Percentiles rank a stretch among this genome's conserved stretches.
These are phyloP conservation scores for Alternaria ventricosa DNA, from an alignment of 2,329 filamentous ascomycete species.

Conservation along the genomic window DNA sequence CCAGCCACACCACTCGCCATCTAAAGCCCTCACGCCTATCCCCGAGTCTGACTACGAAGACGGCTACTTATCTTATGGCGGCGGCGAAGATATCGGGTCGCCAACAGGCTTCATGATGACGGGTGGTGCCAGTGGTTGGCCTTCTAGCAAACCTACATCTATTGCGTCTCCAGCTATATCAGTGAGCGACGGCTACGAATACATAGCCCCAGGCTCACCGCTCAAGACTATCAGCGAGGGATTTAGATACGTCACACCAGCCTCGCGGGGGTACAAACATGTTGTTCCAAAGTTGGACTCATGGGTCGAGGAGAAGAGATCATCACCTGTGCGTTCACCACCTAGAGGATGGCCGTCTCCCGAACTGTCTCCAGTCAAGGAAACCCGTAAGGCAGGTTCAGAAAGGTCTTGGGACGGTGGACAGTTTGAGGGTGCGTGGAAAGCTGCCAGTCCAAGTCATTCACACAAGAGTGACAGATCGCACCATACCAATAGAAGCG, in stretches of 20 bases:
- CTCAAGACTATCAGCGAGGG: background rate
- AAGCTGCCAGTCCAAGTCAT: background rate
- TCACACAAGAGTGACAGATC: constrained; percentile 2
- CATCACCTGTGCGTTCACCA: constrained; percentile 7
- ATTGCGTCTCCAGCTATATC: background rate
- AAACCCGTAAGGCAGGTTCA: background rate
- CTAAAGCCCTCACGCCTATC: constrained; percentile 13
- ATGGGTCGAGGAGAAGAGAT: background rate
- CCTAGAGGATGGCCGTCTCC: constrained; percentile 20
- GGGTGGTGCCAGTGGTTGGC: constrained; percentile 22
- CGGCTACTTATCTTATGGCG: background rate
- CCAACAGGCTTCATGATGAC: constrained; percentile 33
- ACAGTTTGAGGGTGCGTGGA: background rate
- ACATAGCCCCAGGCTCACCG: background rate
- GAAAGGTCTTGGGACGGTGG: background rate
- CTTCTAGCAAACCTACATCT: constrained; percentile 5
- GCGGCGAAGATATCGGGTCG: constrained; percentile 8
- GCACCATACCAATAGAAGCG: background rate
- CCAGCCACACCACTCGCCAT: background rate
- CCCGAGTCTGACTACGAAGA: constrained; percentile 20
- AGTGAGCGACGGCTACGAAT: background rate
- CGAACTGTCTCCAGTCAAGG: constrained; percentile 3
- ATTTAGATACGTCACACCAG: background rate
- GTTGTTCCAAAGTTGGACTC: background rate
- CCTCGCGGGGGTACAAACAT: background rate